phyloP scores from a whole-genome alignment of 805 yeast species.

The Pichia pseudocactophila region DNA sequence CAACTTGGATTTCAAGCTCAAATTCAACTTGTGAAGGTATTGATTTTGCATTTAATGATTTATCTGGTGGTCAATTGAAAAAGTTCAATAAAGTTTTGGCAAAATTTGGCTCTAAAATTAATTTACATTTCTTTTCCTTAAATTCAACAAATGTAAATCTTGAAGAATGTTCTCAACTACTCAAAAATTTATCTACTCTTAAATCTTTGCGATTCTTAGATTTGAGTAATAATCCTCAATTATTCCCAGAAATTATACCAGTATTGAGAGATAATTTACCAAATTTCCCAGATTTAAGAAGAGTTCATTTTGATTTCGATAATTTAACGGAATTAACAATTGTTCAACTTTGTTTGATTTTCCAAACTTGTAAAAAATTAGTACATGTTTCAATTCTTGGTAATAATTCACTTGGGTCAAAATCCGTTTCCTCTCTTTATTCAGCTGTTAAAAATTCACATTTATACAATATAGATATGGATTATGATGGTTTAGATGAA shows the following conservation, averaged over 20 bases:
- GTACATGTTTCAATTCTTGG: conserved; percentile 49
- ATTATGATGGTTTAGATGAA: conserved; percentile 40
- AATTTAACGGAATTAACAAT: conserved; percentile 39
- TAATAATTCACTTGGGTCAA: conserved; percentile 35
- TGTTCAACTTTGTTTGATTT: conserved; percentile 38
- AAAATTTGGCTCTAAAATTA: conserved; percentile 17
- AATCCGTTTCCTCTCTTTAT: conserved; percentile 42
- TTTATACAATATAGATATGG: conserved; percentile 45
- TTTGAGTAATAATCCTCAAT: conserved; percentile 41
- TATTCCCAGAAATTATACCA: conserved; percentile 44
- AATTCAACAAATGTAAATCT: conserved; percentile 39
- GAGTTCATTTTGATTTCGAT: conserved; percentile 48
- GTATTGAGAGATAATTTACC: conserved; percentile 38
- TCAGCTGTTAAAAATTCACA: conserved; percentile 39
- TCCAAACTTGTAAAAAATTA: conserved; percentile 39
- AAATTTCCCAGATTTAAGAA: conserved; percentile 33
- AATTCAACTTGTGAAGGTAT: conserved; percentile 43
- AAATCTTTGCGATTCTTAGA: conserved; percentile 41
- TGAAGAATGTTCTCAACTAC: conserved; percentile 31
- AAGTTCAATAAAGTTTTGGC: conserved; percentile 38
- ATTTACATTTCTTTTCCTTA: conserved; percentile 42
- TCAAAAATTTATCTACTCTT: conserved; percentile 31
- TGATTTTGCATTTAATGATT: conserved; percentile 47
- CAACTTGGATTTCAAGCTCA: conserved; percentile 39
- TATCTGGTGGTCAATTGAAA: conserved; percentile 36